phyloP scores from a whole-genome alignment of 2,329 filamentous ascomycete genomes.

The Dactylellina haptotyla region DNA sequence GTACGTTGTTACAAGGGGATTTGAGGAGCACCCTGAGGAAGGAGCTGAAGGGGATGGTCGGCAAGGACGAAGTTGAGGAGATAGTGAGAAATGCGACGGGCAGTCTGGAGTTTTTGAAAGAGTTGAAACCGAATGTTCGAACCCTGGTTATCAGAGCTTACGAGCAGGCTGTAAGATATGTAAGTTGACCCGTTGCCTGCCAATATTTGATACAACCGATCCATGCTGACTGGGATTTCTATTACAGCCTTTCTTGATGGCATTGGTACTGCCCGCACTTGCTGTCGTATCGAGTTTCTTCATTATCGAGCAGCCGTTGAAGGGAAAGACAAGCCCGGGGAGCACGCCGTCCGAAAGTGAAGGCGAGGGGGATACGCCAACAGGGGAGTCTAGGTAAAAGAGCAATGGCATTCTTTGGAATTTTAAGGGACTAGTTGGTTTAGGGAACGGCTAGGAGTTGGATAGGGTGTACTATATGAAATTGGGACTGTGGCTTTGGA shows the following conservation, averaged over 20 bases:
- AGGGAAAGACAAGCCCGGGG: background rate
- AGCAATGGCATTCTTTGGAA: too few relatives aligned
- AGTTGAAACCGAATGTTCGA: slow-evolving; percentile 70
- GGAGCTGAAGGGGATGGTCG: slow-evolving; percentile 54
- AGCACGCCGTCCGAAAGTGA: slow-evolving; percentile 19
- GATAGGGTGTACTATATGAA: too few relatives aligned
- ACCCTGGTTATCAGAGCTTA: slow-evolving; percentile 74
- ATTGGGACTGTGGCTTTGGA: too few relatives aligned
- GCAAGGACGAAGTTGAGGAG: slow-evolving; percentile 62
- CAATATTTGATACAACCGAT: too few relatives aligned
- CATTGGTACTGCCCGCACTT: slow-evolving; percentile 1
- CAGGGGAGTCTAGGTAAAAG: too few relatives aligned
- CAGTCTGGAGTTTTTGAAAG: slow-evolving; percentile 75
- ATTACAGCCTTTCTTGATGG: slow-evolving; percentile 40
- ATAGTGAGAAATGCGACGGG: slow-evolving; percentile 76
- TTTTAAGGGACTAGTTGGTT: too few relatives aligned
- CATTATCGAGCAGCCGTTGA: slow-evolving; percentile 41
- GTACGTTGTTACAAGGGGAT: slow-evolving; percentile 76
- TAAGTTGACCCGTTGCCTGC: slow-evolving; percentile 24
- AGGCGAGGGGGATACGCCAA: background rate
- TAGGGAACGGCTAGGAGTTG: too few relatives aligned
- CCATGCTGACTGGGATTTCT: slow-evolving; percentile 1
- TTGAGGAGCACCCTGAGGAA: slow-evolving; percentile 69
- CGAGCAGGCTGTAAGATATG: slow-evolving; percentile 65
- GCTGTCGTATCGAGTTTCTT: slow-evolving; percentile 35